Evolutionary conservation across 495 filamentous ascomycete genomes (phyloP), one percentile per base, ranked within the genome.

Genomic region (Aspergillus bertholletiae): DNA sequence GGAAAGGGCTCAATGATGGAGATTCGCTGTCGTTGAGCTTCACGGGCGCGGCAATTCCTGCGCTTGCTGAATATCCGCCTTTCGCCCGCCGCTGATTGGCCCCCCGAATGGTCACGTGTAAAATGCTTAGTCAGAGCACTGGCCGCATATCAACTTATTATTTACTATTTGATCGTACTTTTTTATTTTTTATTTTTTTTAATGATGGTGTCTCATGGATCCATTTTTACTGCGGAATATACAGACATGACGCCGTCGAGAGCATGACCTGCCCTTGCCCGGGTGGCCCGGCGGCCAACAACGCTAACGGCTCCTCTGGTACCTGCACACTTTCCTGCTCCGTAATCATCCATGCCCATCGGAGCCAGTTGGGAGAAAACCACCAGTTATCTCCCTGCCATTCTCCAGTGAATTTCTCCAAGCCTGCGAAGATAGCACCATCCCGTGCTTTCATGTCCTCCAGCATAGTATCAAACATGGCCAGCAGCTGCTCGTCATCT

Each of bases 31-130:
- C 35, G 60, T 57, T 63, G 59, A 66, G 62, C 64, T 70, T 53
- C 52, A 43, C 44, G 28, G 20, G 46, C 53, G 56, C 62, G 63
- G 69, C 72, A 74, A 73, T 71, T 74, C 72, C 65, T 73, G 70
- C 72, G 64, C 64, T 51, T 76, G 71, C 72, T 74, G 71, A 73
- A 73, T 69, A 73, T 73, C 73, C 73, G 71, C 66, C 66, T 76
- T 77, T 76, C 55, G 49, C 58, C 53, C 48, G 23, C 28, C 41
- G 43, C 34, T 77, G 69, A 76, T 77, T 77, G 73, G 72, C 3
- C 7, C 3, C 7, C 18, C 9, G 1, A 1, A 2, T 0, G 0
- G 18, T 61, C 71, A 76, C 67, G 70, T 74, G 73, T 54, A 13
- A 0, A 3, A 27, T 48, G 58, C 51, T 72, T 56, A 70, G 58